Conservation (phyloP, 306 rosid genomes). For the Malus asiatica region DNA sequence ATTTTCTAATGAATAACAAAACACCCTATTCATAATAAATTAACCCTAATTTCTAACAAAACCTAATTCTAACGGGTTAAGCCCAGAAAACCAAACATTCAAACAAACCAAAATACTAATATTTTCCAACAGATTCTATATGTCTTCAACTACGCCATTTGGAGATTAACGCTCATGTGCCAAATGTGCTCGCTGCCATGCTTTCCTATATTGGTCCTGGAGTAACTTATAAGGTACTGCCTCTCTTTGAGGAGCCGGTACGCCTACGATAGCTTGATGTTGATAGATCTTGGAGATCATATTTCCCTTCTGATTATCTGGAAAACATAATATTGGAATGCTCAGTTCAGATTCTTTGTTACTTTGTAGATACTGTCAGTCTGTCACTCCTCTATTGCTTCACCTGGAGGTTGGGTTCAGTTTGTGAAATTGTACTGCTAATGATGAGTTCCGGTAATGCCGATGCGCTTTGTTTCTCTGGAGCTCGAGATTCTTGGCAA, state of each 20-base stretch:
- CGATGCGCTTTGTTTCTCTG: no score
- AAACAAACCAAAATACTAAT: no score
- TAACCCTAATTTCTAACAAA: no score
- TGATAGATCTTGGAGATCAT: background rate
- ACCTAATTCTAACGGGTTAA: no score
- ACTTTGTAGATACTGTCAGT: no score
- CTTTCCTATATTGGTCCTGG: constrained; percentile 62
- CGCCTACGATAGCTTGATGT: constrained; percentile 2
- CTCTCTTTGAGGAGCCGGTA: constrained; percentile 89
- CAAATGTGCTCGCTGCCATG: constrained; percentile 73
- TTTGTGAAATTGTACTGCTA: background rate
- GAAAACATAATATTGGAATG: background rate
- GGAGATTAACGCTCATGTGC: constrained; percentile 75
- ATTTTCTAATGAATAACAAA: no score
- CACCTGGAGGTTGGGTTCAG: background rate
- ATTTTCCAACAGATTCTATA: no score
- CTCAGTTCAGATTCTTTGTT: background rate
- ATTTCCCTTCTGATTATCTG: no score
- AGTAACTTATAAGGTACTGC: constrained; percentile 80
- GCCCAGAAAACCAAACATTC: no score
- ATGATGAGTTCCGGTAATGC: constrained; percentile 32
- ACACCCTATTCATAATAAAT: no score
- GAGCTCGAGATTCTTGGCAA: no score
- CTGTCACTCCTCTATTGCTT: background rate
- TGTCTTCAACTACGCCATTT: constrained; percentile 47